Conservation (phyloP, 1,139 yeast species). For the Yamadazyma atmosphaerica region DNA sequence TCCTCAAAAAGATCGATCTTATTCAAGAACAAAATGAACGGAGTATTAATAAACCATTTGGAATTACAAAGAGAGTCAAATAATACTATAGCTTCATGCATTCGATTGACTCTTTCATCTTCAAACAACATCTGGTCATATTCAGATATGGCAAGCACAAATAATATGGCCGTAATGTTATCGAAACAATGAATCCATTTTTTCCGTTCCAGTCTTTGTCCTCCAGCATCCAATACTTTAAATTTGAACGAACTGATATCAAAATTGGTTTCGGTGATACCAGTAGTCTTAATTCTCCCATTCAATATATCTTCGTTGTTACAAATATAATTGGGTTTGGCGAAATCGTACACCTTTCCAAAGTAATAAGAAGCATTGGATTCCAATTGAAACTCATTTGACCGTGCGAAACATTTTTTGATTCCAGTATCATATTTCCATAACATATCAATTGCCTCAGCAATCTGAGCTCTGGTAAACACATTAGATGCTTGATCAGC, state of each 20-base stretch:
- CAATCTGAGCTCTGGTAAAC: conserved; percentile 46
- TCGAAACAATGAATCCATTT: conserved; percentile 98
- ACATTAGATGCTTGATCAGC: conserved; percentile 10
- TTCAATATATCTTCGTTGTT: conserved; percentile 79
- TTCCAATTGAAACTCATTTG: conserved; percentile 82
- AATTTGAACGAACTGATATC: conserved; percentile 65
- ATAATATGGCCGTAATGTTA: conserved; percentile 83
- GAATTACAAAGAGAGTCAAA: conserved; percentile 87
- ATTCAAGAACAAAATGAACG: conserved; percentile 85
- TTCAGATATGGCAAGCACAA: conserved; percentile 90
- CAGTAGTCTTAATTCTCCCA: conserved; percentile 94
- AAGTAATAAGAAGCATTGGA: conserved; percentile 79
- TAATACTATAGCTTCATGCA: conserved; percentile 85
- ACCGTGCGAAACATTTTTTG: conserved; percentile 54
- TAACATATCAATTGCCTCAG: conserved; percentile 61
- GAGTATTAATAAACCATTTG: conserved; percentile 80
- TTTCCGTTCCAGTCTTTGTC: conserved; percentile 89
- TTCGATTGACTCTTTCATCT: conserved; percentile 84
- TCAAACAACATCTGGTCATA: conserved; percentile 91
- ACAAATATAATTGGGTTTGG: conserved; percentile 66
- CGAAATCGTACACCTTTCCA: conserved; percentile 63
- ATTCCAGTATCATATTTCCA: conserved; percentile 77
- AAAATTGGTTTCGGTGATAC: conserved; percentile 87
- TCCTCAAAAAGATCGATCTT: conserved; percentile 80
- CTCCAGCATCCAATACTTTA: conserved; percentile 93